A percentile compares a stretch with the other conserved stretches of the same genome.
These are phyloP conservation scores for Trichoderma sp. DNA, from an alignment of 2,329 filamentous ascomycete genomes.

Conservation along the genomic window DNA sequence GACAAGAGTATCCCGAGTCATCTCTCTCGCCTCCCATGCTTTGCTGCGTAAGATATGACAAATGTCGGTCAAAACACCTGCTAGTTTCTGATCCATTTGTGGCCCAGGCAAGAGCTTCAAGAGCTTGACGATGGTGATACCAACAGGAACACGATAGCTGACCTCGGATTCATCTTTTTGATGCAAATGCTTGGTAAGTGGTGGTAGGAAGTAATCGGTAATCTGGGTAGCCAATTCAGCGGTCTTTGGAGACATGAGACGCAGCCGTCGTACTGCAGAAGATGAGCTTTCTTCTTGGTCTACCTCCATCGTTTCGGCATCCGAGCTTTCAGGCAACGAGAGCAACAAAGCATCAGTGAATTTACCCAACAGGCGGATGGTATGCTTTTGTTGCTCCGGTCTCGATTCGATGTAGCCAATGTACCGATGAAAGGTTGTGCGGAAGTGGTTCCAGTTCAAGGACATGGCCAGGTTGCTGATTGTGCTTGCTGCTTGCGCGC, in stretches of 20 bases:
- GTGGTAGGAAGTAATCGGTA: conserved; percentile 70
- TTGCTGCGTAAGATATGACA: conserved; percentile 90
- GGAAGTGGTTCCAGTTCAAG: conserved; percentile 88
- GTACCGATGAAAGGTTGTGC: conserved; percentile 78
- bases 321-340: conserved; percentile 43
- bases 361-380: conserved; percentile 76
- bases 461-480: conserved; percentile 72
- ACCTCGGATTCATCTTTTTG: conserved; percentile 94
- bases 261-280: conserved; percentile 46
- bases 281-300: conserved; percentile 32
- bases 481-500: conserved; percentile 79
- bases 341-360: conserved; percentile 72
- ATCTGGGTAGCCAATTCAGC: conserved; percentile 71
- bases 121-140: conserved; percentile 83
- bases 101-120: conserved; percentile 73
- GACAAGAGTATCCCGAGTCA: conserved; percentile 81
- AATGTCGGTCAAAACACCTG: conserved; percentile 83
- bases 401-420: conserved; percentile 77
- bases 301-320: conserved; percentile 43
- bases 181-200: conserved; percentile 79
- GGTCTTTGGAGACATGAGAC: conserved; percentile 62
- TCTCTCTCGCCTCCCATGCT: conserved; percentile 82
- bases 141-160: conserved; percentile 86
- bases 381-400: conserved; percentile 78
- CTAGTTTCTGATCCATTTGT: conserved; percentile 70